phyloP scores from a whole-genome alignment of 2,329 filamentous ascomycete species.

The Microcyclospora pomicola region DNA sequence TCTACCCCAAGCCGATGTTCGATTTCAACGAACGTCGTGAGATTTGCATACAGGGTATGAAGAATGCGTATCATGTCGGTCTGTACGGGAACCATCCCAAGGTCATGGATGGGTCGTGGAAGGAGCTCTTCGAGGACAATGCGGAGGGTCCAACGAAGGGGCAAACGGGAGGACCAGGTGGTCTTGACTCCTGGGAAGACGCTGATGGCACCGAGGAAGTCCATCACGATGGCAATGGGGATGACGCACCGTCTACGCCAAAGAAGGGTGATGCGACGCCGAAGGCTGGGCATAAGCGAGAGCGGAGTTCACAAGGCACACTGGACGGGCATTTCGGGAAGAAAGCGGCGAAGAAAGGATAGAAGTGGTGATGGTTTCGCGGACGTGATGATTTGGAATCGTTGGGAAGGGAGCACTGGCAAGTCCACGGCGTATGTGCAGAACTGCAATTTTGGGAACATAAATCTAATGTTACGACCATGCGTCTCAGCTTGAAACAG shows the following conservation, averaged over 20 bases:
- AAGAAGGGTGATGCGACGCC: slow-evolving; percentile 3
- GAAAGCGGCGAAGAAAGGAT: slow-evolving; percentile 12
- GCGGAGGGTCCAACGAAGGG: slow-evolving; percentile 34
- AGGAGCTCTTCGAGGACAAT: slow-evolving; percentile 33
- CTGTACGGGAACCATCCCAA: slow-evolving; percentile 49
- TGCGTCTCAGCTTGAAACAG: no score
- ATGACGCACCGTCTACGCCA: slow-evolving; percentile 1
- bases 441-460: no score
- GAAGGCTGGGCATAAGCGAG: slow-evolving; percentile 18
- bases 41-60: slow-evolving; percentile 54
- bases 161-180: slow-evolving; percentile 25
- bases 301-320: slow-evolving; percentile 18
- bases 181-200: slow-evolving; percentile 18
- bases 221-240: slow-evolving; percentile 4
- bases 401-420: no score
- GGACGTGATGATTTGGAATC: no score
- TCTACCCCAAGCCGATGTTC: slow-evolving; percentile 65
- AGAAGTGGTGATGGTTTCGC: neutral
- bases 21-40: slow-evolving; percentile 52
- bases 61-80: slow-evolving; percentile 52
- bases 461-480: no score
- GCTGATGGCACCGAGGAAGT: slow-evolving; percentile 12
- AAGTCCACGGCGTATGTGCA: no score
- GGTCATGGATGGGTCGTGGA: slow-evolving; percentile 49
- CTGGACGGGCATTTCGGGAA: slow-evolving; percentile 20